Conservation (phyloP, 495 filamentous ascomycete genomes). For the Paragyromitra xinjiangensis region DNA sequence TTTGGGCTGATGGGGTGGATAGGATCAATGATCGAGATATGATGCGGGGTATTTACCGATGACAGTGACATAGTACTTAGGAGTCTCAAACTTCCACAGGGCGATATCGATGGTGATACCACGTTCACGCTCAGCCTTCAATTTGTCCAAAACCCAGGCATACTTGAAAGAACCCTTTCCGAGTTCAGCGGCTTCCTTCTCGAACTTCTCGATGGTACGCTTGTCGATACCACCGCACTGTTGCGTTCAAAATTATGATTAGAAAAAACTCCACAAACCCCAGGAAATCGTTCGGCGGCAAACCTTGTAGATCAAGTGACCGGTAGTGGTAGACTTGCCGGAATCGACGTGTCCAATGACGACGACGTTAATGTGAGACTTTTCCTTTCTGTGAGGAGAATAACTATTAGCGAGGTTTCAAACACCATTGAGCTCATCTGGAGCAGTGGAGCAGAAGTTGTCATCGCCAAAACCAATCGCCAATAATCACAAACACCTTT, state of each 20-base stretch:
- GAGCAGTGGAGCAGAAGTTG: not conserved
- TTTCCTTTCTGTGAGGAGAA: conserved; percentile 69
- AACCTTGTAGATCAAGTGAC: conserved; percentile 98
- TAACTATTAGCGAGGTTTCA: conserved; percentile 14
- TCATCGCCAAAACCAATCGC: not conserved
- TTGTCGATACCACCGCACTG: conserved; percentile 98
- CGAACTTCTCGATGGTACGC: conserved; percentile 99
- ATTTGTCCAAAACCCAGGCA: conserved; percentile 99
- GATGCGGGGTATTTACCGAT: conserved; percentile 71
- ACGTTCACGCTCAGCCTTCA: conserved; percentile 99
- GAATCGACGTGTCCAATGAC: conserved; percentile 99
- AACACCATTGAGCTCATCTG: not conserved
- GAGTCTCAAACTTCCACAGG: conserved; percentile 99
- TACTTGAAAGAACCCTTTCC: conserved; percentile 99
- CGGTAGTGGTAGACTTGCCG: conserved; percentile 98
- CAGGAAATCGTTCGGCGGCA: conserved; percentile 5
- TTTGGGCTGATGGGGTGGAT: conserved; percentile 35
- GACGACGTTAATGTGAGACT: conserved; percentile 94
- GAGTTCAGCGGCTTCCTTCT: conserved; percentile 99
- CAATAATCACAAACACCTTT: conserved; percentile 11
- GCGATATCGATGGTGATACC: conserved; percentile 99
- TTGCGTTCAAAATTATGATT: conserved; percentile 2
- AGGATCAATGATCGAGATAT: conserved; percentile 6
- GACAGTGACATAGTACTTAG: conserved; percentile 98
- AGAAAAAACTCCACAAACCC: not conserved